Evolutionary conservation across 164 flowering plant genomes (phyloP).

Genomic region (Piper betle): DNA sequence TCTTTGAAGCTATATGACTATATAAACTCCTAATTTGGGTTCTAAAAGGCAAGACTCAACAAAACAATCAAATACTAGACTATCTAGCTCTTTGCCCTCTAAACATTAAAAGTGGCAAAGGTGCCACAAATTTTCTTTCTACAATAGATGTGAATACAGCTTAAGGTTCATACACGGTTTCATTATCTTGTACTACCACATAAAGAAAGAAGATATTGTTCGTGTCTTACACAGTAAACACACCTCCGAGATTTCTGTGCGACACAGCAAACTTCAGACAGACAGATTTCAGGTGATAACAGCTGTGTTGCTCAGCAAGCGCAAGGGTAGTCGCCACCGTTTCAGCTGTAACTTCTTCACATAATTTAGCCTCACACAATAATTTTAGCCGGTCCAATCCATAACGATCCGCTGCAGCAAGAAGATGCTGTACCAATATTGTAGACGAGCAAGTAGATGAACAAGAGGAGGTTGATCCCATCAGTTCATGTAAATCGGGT

Average conservation of each 20-base stretch:
- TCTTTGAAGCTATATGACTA: no score
- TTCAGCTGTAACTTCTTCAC: conserved; percentile 51
- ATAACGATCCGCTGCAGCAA: conserved; percentile 85
- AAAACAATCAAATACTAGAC: no score
- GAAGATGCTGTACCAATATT: conserved; percentile 51
- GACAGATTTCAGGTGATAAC: conserved; percentile 49
- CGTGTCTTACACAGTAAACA: conserved; percentile 20
- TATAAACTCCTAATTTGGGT: no score
- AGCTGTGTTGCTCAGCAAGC: conserved; percentile 77
- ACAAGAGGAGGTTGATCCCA: conserved; percentile 21
- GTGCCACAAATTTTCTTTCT: no score
- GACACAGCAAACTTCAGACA: conserved; percentile 71
- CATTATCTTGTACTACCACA: no score
- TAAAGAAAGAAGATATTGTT: no score
- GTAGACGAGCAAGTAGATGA: conserved; percentile 25
- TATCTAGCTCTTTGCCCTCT: no score
- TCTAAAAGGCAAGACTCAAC: no score
- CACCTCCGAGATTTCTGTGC: conserved; percentile 77
- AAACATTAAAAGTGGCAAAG: no score
- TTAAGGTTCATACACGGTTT: no score
- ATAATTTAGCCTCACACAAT: conserved; percentile 71
- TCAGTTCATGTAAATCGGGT: conserved; percentile 16
- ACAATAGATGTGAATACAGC: no score
- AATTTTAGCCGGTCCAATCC: conserved; percentile 62
- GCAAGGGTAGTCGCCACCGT: conserved; percentile 85